These are phyloP conservation scores for Arctium minus DNA, from an alignment of 129 eudicot species.

Conservation along the genomic window DNA sequence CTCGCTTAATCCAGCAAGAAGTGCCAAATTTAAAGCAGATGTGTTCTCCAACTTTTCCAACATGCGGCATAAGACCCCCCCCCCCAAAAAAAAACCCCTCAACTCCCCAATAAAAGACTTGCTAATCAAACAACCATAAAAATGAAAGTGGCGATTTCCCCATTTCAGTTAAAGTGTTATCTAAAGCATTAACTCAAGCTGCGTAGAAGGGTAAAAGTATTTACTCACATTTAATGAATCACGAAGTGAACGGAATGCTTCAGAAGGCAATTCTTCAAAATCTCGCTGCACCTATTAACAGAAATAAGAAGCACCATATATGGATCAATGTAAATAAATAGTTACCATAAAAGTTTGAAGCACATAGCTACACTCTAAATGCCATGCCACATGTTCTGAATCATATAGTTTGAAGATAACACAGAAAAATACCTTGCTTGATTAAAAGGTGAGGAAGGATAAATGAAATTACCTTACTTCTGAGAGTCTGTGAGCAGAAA, in stretches of 20 bases:
- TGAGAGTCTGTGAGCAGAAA: slow-evolving; percentile 94
- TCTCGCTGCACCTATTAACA: slow-evolving; percentile 84
- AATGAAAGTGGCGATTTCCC: neutral
- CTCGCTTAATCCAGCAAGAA: neutral
- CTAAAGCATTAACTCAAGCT: slow-evolving; percentile 9
- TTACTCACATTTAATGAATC: slow-evolving; percentile 76
- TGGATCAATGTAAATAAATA: slow-evolving; percentile 1
- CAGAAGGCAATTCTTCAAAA: slow-evolving; percentile 97
- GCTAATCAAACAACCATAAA: neutral
- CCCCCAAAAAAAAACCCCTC: neutral
- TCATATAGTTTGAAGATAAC: neutral
- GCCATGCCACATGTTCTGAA: neutral
- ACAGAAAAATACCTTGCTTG: slow-evolving; percentile 1
- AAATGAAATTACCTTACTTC: slow-evolving; percentile 74
- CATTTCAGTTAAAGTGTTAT: neutral
- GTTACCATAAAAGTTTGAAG: slow-evolving; percentile 10
- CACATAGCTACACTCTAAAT: neutral
- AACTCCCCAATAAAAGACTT: neutral
- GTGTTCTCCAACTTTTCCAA: neutral
- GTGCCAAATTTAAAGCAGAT: neutral
- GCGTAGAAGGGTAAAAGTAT: neutral
- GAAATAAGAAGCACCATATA: neutral
- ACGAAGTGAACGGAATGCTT: slow-evolving; percentile 93
- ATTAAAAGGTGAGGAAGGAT: neutral
- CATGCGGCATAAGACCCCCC: neutral